phyloP scores from a whole-genome alignment of 2,329 filamentous ascomycete species.

The Coniosporium tulheliwenetii region DNA sequence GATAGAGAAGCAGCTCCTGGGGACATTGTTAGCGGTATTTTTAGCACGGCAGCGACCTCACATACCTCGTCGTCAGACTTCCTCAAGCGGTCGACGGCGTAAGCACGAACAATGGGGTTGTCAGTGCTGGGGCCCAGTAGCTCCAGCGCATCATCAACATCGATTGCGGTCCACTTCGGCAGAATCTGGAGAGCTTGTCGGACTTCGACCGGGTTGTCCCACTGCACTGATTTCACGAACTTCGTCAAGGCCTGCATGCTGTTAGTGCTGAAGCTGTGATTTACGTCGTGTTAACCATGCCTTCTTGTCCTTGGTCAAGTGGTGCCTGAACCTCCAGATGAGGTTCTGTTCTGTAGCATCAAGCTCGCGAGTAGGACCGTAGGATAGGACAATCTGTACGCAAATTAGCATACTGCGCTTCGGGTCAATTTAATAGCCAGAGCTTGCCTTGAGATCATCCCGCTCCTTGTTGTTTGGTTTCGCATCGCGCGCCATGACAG shows the following conservation, averaged over 20 bases:
- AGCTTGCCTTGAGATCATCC: constrained; percentile 62
- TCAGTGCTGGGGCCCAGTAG: constrained; percentile 85
- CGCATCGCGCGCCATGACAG: constrained; percentile 85
- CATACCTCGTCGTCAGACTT: constrained; percentile 67
- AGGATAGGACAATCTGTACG: constrained; percentile 56
- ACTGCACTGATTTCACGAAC: constrained; percentile 95
- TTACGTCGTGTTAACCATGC: background rate
- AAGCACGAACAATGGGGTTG: constrained; percentile 74
- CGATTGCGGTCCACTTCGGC: constrained; percentile 88
- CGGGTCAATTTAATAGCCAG: background rate
- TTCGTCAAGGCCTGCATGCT: constrained; percentile 61
- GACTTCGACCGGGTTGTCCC: constrained; percentile 72
- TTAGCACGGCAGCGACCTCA: background rate
- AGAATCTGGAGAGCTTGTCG: constrained; percentile 82
- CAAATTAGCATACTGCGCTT: background rate
- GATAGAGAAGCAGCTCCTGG: constrained; percentile 67
- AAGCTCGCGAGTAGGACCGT: constrained; percentile 79
- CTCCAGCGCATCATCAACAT: constrained; percentile 91
- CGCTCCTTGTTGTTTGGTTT: constrained; percentile 93
- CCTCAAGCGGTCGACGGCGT: constrained; percentile 79
- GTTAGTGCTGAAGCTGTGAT: background rate
- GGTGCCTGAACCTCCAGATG: constrained; percentile 94
- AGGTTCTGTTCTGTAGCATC: constrained; percentile 87
- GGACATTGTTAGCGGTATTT: background rate
- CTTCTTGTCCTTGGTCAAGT: constrained; percentile 75